Evolutionary conservation across 2,329 filamentous ascomycete genomes (phyloP).

Genomic region (Penicillium palitans): DNA sequence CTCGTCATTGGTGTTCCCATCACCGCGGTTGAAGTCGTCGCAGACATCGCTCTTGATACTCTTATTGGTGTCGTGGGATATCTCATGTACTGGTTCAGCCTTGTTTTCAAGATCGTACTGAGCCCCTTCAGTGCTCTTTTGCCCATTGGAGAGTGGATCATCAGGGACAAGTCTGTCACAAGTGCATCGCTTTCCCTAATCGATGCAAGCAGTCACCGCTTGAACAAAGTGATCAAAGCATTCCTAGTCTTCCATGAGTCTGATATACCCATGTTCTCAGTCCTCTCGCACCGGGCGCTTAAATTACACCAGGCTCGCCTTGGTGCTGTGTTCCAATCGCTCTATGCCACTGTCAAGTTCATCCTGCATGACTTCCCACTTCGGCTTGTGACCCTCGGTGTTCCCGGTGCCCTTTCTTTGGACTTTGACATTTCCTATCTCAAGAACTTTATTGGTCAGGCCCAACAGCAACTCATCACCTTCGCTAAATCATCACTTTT

Average conservation of each 20-base stretch:
- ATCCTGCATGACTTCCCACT: constrained; percentile 43
- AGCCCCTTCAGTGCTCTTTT: constrained; percentile 37
- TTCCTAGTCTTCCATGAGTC: constrained; percentile 50
- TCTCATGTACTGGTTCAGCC: constrained; percentile 42
- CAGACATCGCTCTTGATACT: constrained; percentile 78
- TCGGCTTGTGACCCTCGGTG: constrained; percentile 31
- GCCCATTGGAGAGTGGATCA: constrained; percentile 40
- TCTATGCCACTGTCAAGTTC: constrained; percentile 46
- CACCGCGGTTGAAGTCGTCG: constrained; percentile 67
- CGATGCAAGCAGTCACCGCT: constrained; percentile 42
- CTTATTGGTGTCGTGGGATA: constrained; percentile 65
- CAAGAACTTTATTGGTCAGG: constrained; percentile 12
- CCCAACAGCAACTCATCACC: constrained; percentile 24
- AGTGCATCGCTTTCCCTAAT: constrained; percentile 45
- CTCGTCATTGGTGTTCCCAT: constrained; percentile 68
- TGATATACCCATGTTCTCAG: constrained; percentile 75
- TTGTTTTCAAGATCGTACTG: constrained; percentile 35
- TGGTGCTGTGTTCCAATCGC: constrained; percentile 40
- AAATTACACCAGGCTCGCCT: constrained; percentile 60
- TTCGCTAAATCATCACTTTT: constrained; percentile 24
- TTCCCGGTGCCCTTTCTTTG: constrained; percentile 25
- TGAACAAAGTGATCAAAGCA: constrained; percentile 39
- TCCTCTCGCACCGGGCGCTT: constrained; percentile 71
- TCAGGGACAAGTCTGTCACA: constrained; percentile 38
- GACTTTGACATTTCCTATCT: constrained; percentile 23